Base-by-base conservation (phyloP, 2,329 filamentous ascomycete genomes). In the Penicillium janthinellum region DNA sequence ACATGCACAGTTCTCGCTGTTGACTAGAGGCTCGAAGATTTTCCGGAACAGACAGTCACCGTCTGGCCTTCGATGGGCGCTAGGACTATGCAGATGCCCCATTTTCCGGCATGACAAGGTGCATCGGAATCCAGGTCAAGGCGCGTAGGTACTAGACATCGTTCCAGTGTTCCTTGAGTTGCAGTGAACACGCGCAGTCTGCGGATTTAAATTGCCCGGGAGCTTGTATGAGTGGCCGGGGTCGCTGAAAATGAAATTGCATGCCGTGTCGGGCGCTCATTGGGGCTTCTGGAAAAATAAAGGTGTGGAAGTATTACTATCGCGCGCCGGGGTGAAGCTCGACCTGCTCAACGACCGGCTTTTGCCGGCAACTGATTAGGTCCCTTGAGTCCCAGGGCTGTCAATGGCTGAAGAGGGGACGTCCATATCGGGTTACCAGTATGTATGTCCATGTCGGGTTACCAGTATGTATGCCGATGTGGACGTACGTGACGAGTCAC, bases 181-280 rank as follows among this genome's bases (percentile, higher is more conserved):
- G 34, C 22, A 39, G 6, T 34, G 31, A 49, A 49, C n/a, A 10
- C 45, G 45, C 28, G 49, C 50, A 50, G 49, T 17, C 34, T 15
- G 44, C 28, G 22, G 37, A 7, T 34, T 51, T 15, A 25, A 50
- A 25, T 28, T 20, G 22, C 14, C 10, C 20, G 45, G 15, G 5
- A 45, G 17, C 25, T 15, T 20, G 20, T 50, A 38, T 38, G 38
- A 49, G 45, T 62, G 56, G 49, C 47, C 39, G 38, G 50, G 48
- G 11, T 17, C 25, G 49, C 35, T 41, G 41, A 39, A 45, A 49
- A 28, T 47, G 39, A 49, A 55, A 56, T 54, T 58, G 54, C 52
- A 49, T 58, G 56, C 57, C 61, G 63, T 60, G 59, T 65, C 59
- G 53, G 54, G 56, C 48, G 53, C 54, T 61, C 52, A 56, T 64